phyloP scores from a whole-genome alignment of 345 rosid genomes.

The Pistacia vera region DNA sequence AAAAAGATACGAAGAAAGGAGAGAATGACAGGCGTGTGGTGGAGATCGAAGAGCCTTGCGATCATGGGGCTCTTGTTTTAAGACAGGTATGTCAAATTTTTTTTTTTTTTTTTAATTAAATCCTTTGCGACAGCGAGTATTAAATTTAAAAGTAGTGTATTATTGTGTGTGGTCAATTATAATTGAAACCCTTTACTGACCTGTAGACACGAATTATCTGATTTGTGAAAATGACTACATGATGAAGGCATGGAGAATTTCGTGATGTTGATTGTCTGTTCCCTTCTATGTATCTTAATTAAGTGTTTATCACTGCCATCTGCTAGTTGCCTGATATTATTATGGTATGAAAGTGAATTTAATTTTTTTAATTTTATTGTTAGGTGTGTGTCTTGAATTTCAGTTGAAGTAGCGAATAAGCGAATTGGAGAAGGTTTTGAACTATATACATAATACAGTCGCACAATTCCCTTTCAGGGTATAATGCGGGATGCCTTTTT shows the following conservation, averaged over 20 bases:
- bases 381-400: background rate
- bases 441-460: background rate
- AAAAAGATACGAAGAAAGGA: slow-evolving; percentile 41
- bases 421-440: background rate
- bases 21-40: slow-evolving; percentile 57
- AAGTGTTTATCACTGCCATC: background rate
- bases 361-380: too few relatives aligned
- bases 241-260: background rate
- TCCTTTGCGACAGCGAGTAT: too few relatives aligned
- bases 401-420: background rate
- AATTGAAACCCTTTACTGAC: too few relatives aligned
- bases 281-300: background rate
- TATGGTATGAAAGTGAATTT: background rate
- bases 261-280: slow-evolving; percentile 8
- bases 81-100: slow-evolving; percentile 56
- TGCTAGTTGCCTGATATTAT: background rate
- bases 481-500: background rate
- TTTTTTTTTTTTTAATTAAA: too few relatives aligned
- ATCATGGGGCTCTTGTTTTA: slow-evolving; percentile 54
- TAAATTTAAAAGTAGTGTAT: background rate
- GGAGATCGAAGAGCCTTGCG: slow-evolving; percentile 59
- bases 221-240: background rate
- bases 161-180: background rate
- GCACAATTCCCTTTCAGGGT: too few relatives aligned
- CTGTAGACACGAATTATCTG: background rate